Conservation (phyloP, 257 asterid species). For the Nicotiana noctiflora region DNA sequence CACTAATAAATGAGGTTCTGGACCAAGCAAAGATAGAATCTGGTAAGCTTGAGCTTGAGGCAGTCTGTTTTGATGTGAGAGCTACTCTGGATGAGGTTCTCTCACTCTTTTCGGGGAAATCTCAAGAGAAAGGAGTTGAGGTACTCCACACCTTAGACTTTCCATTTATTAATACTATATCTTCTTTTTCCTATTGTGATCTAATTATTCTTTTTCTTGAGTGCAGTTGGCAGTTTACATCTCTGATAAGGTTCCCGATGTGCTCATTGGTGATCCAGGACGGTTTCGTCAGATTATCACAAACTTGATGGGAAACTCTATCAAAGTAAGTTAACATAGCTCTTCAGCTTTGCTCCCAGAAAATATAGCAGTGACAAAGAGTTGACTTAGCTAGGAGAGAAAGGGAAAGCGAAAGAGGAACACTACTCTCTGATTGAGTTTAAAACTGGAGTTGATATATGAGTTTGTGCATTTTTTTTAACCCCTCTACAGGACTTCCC, state of each 20-base stretch:
- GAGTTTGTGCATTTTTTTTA: neutral
- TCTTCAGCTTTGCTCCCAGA: neutral
- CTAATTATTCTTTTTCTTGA: constrained; percentile 19
- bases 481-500: too few species aligned
- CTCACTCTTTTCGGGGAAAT: constrained; percentile 77
- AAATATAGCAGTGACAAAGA: neutral
- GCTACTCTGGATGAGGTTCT: constrained; percentile 42
- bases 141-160: constrained; percentile 26
- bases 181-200: constrained; percentile 3
- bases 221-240: constrained; percentile 84
- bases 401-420: neutral
- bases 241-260: constrained; percentile 69
- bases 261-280: constrained; percentile 88
- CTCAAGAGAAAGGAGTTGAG: constrained; percentile 89
- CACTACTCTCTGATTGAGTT: neutral
- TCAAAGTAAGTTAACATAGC: constrained; percentile 55
- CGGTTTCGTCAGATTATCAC: constrained; percentile 88
- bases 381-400: neutral
- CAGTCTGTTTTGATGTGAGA: constrained; percentile 37
- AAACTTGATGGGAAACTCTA: constrained; percentile 87
- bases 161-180: neutral
- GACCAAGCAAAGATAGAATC: constrained; percentile 99
- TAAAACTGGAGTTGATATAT: neutral
- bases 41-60: constrained; percentile 97
- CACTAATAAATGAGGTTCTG: constrained; percentile 91